Evolutionary conservation across 495 filamentous ascomycete species (phyloP).

Genomic region (Talaromyces trachyspermus): DNA sequence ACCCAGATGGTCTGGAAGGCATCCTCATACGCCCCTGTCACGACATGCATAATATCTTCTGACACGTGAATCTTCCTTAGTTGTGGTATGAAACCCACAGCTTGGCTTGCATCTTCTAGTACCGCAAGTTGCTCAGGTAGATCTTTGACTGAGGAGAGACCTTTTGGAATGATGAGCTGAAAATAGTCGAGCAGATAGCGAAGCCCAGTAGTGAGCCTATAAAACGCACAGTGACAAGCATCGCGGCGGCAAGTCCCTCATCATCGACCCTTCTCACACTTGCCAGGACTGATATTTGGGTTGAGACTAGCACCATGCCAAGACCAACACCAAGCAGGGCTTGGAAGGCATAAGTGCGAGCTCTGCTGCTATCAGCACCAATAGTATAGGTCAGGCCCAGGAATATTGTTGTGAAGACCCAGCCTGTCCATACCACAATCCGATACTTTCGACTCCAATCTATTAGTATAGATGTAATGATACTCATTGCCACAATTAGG

Average conservation of each 20-base stretch:
- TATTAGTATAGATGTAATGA: slow-evolving; percentile 23
- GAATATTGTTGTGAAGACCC: slow-evolving; percentile 30
- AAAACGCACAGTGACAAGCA: background rate
- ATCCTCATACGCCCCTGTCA: background rate
- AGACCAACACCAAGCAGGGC: slow-evolving; percentile 23
- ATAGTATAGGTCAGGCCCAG: slow-evolving; percentile 33
- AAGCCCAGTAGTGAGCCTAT: background rate
- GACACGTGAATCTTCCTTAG: background rate
- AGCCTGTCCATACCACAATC: slow-evolving; percentile 29
- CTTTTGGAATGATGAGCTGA: background rate
- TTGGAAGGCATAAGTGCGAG: slow-evolving; percentile 25
- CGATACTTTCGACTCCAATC: slow-evolving; percentile 36
- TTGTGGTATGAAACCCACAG: background rate
- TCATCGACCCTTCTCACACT: background rate
- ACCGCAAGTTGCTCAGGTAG: background rate
- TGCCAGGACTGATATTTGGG: background rate
- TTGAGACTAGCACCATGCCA: slow-evolving; percentile 17
- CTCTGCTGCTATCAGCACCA: slow-evolving; percentile 12
- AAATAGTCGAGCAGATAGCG: background rate
- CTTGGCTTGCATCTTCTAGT: background rate
- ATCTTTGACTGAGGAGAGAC: background rate
- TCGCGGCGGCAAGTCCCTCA: background rate
- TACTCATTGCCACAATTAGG: slow-evolving; percentile 21
- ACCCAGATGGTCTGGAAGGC: background rate
- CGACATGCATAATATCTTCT: background rate